A percentile compares a stretch with the other conserved stretches of the same genome.
Conservation (phyloP, 805 yeast genomes). For the Brettanomyces nanus region DNA sequence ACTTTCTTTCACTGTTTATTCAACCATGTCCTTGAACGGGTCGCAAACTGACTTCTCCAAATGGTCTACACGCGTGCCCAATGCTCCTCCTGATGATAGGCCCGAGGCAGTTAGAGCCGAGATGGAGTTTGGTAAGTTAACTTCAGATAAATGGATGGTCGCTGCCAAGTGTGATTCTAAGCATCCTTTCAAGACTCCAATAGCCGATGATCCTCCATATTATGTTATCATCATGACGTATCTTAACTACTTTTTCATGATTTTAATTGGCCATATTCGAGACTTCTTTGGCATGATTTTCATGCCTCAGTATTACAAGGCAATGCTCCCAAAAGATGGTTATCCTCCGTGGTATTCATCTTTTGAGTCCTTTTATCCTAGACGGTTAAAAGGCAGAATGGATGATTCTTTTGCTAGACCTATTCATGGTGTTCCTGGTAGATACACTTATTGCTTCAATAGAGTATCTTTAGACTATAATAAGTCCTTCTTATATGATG, state of each 20-base stretch:
- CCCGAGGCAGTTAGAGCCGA: slow-evolving; percentile 35
- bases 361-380: slow-evolving; percentile 86
- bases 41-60: slow-evolving; percentile 3
- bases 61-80: slow-evolving; percentile 19
- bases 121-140: slow-evolving; percentile 65
- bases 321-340: slow-evolving; percentile 73
- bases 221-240: slow-evolving; percentile 74
- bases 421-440: slow-evolving; percentile 96
- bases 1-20: too few species aligned
- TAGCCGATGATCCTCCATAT: slow-evolving; percentile 81
- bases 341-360: slow-evolving; percentile 94
- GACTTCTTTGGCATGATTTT: slow-evolving; percentile 81
- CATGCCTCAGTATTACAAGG: slow-evolving; percentile 54
- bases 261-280: slow-evolving; percentile 82
- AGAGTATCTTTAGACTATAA: slow-evolving; percentile 63
- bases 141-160: slow-evolving; percentile 57
- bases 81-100: slow-evolving; percentile 24
- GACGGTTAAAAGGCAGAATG: slow-evolving; percentile 83
- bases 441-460: slow-evolving; percentile 75
- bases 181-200: slow-evolving; percentile 53
- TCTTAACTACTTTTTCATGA: slow-evolving; percentile 72
- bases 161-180: slow-evolving; percentile 48
- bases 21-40: background rate
- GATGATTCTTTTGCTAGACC: slow-evolving; percentile 96
- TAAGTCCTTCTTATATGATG: slow-evolving; percentile 62